Evolutionary conservation across 352 stramenopile genomes (phyloP).

Genomic region (Globisporangium iwayamae): DNA sequence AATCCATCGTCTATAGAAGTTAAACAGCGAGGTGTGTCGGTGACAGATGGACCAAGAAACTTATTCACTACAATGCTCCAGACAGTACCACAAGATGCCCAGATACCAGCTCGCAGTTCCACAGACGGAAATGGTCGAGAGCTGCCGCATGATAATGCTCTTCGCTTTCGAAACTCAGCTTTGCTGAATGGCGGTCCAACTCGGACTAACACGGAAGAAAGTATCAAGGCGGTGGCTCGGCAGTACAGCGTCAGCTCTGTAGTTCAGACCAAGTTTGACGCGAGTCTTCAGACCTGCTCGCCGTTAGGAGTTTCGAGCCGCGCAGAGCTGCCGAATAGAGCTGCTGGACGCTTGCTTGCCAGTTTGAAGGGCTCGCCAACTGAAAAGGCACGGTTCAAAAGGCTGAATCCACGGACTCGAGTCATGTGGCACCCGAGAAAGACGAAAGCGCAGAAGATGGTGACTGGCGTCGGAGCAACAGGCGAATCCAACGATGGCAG

Average conservation of each 20-base stretch:
- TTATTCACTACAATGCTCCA: conserved; percentile 29
- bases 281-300: neutral
- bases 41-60: conserved; percentile 21
- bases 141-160: neutral
- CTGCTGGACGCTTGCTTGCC: neutral
- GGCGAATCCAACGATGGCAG: neutral
- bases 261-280: conserved; percentile 2
- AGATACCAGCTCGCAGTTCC: neutral
- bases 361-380: neutral
- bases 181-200: conserved; percentile 26
- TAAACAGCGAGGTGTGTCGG: conserved; percentile 11
- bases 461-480: neutral
- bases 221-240: conserved; percentile 14
- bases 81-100: conserved; percentile 9
- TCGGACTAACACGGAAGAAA: neutral
- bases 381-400: neutral
- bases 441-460: neutral
- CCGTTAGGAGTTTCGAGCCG: neutral
- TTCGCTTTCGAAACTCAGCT: conserved; percentile 31
- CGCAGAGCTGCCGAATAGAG: neutral
- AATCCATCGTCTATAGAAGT: neutral
- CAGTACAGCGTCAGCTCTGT: conserved; percentile 23
- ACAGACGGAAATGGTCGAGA: neutral
- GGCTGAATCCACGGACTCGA: neutral
- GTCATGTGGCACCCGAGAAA: neutral